Percentiles rank a stretch among this genome's conserved stretches.
These are phyloP conservation scores for Calonectria naviculata DNA, from an alignment of 2,329 filamentous ascomycete genomes.

Conservation along the genomic window DNA sequence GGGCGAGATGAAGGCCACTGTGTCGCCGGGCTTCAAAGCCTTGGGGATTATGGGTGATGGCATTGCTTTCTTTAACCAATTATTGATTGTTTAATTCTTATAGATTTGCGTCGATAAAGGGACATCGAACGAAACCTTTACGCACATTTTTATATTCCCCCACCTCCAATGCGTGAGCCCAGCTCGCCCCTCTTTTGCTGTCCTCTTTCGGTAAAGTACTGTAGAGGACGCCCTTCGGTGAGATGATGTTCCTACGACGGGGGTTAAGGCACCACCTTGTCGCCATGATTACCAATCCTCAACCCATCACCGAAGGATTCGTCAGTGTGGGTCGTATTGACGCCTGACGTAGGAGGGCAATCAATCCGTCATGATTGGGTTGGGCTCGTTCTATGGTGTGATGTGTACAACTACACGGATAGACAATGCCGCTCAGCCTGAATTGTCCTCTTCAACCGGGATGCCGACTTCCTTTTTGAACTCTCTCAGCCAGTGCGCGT, in stretches of 20 bases:
- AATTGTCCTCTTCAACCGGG: too few relatives aligned
- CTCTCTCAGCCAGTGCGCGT: not conserved
- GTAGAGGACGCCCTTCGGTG: not conserved
- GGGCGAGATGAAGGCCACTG: slow-evolving; percentile 54
- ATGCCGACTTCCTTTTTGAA: not conserved
- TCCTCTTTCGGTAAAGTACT: not conserved
- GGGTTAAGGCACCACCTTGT: not conserved
- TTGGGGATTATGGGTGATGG: slow-evolving; percentile 36
- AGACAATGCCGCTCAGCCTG: not conserved
- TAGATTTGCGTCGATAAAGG: too few relatives aligned
- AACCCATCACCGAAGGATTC: not conserved
- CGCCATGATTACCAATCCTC: not conserved
- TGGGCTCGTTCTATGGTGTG: not conserved
- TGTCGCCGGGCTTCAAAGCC: slow-evolving; percentile 47
- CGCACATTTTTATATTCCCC: not conserved
- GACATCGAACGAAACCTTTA: not conserved
- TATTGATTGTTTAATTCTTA: not conserved
- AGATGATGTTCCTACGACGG: not conserved
- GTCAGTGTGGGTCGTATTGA: not conserved
- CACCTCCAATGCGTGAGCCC: not conserved
- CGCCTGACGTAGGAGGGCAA: not conserved
- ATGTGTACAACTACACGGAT: not conserved
- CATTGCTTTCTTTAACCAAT: slow-evolving; percentile 5
- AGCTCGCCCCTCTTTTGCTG: not conserved
- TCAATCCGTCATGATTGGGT: not conserved